Conservation (phyloP, 352 stramenopile genomes). For the Phytopythium mirpurense region DNA sequence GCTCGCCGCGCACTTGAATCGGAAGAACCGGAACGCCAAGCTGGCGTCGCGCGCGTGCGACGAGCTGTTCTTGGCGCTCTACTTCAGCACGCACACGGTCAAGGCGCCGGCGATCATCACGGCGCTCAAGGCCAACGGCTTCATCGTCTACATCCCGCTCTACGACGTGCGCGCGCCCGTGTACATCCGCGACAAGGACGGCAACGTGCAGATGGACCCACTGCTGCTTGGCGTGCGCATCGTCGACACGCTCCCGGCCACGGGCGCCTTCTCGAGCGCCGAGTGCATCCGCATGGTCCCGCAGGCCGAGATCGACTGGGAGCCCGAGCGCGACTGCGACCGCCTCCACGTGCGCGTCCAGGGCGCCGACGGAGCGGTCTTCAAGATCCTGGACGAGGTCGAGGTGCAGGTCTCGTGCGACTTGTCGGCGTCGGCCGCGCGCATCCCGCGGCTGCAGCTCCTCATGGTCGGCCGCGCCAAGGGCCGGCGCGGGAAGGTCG, state of each 20-base stretch:
- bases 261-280: slow-evolving; percentile 46
- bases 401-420: slow-evolving; percentile 81
- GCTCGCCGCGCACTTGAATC: slow-evolving; percentile 86
- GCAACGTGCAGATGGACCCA: slow-evolving; percentile 81
- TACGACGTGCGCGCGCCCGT: slow-evolving; percentile 91
- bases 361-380: slow-evolving; percentile 14
- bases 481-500: slow-evolving; percentile 19
- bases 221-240: slow-evolving; percentile 66
- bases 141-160: slow-evolving; percentile 90
- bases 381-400: slow-evolving; percentile 68
- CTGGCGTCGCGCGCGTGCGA: slow-evolving; percentile 86
- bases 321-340: slow-evolving; percentile 20
- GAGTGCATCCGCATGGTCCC: slow-evolving; percentile 65
- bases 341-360: slow-evolving; percentile 21
- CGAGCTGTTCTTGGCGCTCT: slow-evolving; percentile 90
- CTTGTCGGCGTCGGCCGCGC: slow-evolving; percentile 54
- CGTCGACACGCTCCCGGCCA: slow-evolving; percentile 50
- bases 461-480: slow-evolving; percentile 58
- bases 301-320: slow-evolving; percentile 33
- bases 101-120: slow-evolving; percentile 86
- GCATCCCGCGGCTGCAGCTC: slow-evolving; percentile 69
- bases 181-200: slow-evolving; percentile 86
- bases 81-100: slow-evolving; percentile 88
- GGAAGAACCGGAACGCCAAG: slow-evolving; percentile 88
- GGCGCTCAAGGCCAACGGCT: slow-evolving; percentile 88